Base-by-base conservation (phyloP, 495 filamentous ascomycete species). In the Neurospora sp. region DNA sequence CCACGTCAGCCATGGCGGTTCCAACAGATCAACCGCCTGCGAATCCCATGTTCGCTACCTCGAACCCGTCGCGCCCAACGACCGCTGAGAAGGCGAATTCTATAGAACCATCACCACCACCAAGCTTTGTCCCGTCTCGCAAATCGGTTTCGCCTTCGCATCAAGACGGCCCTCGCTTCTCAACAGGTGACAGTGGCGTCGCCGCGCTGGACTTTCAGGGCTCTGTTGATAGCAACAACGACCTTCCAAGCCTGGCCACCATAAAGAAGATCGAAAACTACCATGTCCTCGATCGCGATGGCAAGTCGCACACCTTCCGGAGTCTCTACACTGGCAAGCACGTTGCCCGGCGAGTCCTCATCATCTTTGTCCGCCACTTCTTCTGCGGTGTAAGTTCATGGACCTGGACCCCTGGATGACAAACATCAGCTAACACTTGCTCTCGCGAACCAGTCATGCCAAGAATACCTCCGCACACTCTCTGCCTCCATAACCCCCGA, bases 321-420 rank as follows among this genome's bases (percentile, higher is more conserved):
- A 89, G 84, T 71, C 79, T 96, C 27, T 94, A 92, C 76, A 80
- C 83, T 8, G 88, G 88, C 27, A 79, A 82, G n/a, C 84, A 87
- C 71, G 78, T 82, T 0, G 79, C 86, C 14, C 81, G 84, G 2
- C 82, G 90, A 8, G 89, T 93, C 1, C 83, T 96, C 39, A 79
- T 96, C 20, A 89, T 96, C 70, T 97, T 97, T 76, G 86, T 97
- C 65, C 87, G 94, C 31, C 93, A 97, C 81, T 97, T 97, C 83
- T 95, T 92, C 85, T 97, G 94, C 76, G 92, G 93, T 3, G 92
- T 92, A 85, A 82, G 93, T 84, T 72, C 14, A 20, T 27, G 5
- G 37, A 10, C 14, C 20, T 22, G n/a, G 17, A 5, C 40, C 48
- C 37, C 65, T 31, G 10, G 40, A 27, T 69, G 44, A 65, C 59